Base-by-base conservation (phyloP, 805 yeast species). In the Priceomyces melissophilus region DNA sequence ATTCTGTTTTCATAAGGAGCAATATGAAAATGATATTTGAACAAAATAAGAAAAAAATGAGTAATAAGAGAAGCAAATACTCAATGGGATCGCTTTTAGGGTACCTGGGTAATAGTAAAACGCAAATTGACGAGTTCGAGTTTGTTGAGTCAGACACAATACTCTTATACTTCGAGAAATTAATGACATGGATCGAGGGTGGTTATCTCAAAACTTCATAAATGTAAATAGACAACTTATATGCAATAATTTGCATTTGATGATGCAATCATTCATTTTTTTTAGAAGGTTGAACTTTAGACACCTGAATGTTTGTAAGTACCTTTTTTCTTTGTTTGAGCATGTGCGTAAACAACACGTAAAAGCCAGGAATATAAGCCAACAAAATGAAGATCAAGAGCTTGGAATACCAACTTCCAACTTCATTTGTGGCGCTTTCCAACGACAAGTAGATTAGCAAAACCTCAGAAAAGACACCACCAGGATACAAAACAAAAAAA, bases 391-490 rank as follows among this genome's bases (percentile, higher is more conserved):
- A 70, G 40, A 79, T 69, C 49, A 89, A 69, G 41, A 78, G 61
- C 57, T 74, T 71, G 32, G 80, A 75, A 63, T 78, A 81, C 64
- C 71, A 61, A 0, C 48, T 45, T 4, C 84, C 82, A 38, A 72
- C 69, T 26, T 54, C 73, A 35, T 50, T 48, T 38, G 67, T 73
- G n/a, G 96, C 96, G 36, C 76, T 78, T n/a, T 73, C 75, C 38
- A 91, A 69, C 0, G 96, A 81, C 41, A 79, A 63, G 63, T 78
- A 83, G 44, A 87, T 73, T 65, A 88, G 78, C 28, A 71, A 55
- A 44, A 85, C 71, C 61, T 93, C 99, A 46, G 91, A 80, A 2
- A 85, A 77, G n/a, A 90, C 96, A 2, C 99, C 99, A 14, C 84
- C 62, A 13, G 99, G 99, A 57, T 93, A 93, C 48, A 93, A 69